These are phyloP conservation scores for Candida saitoana DNA, from an alignment of 805 yeast species.

Conservation along the genomic window DNA sequence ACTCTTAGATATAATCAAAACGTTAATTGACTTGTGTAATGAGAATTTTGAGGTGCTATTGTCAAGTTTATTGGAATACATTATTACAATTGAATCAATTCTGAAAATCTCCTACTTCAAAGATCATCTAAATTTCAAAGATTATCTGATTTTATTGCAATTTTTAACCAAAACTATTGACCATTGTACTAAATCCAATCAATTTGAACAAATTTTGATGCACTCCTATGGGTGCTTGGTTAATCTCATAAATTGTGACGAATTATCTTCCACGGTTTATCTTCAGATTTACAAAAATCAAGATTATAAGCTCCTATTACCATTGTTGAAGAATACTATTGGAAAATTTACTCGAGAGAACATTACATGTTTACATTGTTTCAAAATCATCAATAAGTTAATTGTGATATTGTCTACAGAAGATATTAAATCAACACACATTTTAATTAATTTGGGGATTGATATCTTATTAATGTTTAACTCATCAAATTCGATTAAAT, in stretches of 20 bases:
- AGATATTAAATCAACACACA: conserved; percentile 34
- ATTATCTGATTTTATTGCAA: conserved; percentile 23
- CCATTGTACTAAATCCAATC: background rate
- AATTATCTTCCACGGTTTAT: conserved; percentile 14
- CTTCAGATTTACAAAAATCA: conserved; percentile 15
- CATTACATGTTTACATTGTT: conserved; percentile 16
- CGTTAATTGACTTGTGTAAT: conserved; percentile 17
- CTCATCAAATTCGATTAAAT: conserved; percentile 36
- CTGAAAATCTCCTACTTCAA: conserved; percentile 22
- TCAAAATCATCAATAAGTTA: conserved; percentile 45
- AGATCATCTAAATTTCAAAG: conserved; percentile 27
- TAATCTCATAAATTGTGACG: conserved; percentile 20
- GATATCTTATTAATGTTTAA: conserved; percentile 30
- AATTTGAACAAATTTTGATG: conserved; percentile 18
- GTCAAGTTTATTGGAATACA: conserved; percentile 24
- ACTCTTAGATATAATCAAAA: conserved; percentile 13
- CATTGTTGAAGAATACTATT: conserved; percentile 14
- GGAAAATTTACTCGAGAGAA: conserved; percentile 20
- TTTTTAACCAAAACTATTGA: conserved; percentile 17
- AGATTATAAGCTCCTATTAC: conserved; percentile 17
- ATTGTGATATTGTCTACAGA: conserved; percentile 40
- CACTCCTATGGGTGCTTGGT: conserved; percentile 18
- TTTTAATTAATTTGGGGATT: conserved; percentile 37
- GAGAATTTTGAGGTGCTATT: conserved; percentile 11
- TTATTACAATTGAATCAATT: conserved; percentile 17